Conservation (phyloP, 192 early-diverging fungal species). For the Backusella westeae region DNA sequence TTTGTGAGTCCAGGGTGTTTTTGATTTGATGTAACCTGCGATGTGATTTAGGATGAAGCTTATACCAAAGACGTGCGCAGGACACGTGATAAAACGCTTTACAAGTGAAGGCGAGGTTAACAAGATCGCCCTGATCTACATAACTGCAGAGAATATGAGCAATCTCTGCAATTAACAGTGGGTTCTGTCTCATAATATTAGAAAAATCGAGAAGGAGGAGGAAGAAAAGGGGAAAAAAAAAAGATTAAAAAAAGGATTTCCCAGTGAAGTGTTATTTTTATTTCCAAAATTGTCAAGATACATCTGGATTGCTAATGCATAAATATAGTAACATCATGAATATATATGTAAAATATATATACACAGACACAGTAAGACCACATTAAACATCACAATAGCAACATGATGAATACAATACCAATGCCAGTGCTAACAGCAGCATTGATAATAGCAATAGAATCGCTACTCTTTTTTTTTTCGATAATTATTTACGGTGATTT, state of each 20-base stretch:
- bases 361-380: too few relatives aligned
- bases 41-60: conserved; percentile 26
- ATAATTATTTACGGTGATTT: background rate
- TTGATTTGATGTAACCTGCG: conserved; percentile 27
- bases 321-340: too few relatives aligned
- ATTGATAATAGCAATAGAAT: background rate
- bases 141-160: conserved; percentile 24
- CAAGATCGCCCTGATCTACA: conserved; percentile 21
- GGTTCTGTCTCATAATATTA: conserved; percentile 9
- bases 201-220: background rate
- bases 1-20: conserved; percentile 28
- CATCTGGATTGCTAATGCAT: background rate
- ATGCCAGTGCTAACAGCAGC: background rate
- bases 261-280: background rate
- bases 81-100: conserved; percentile 19
- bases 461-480: background rate
- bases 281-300: background rate
- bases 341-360: too few relatives aligned
- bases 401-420: too few relatives aligned
- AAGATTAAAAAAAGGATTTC: background rate
- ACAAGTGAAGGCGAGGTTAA: conserved; percentile 29
- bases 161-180: conserved; percentile 30
- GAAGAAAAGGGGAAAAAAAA: background rate
- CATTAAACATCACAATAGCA: too few relatives aligned
- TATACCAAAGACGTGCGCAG: conserved; percentile 22